phyloP scores from a whole-genome alignment of 225 moss, liverwort and hornwort genomes.

The Lunularia cruciata region DNA sequence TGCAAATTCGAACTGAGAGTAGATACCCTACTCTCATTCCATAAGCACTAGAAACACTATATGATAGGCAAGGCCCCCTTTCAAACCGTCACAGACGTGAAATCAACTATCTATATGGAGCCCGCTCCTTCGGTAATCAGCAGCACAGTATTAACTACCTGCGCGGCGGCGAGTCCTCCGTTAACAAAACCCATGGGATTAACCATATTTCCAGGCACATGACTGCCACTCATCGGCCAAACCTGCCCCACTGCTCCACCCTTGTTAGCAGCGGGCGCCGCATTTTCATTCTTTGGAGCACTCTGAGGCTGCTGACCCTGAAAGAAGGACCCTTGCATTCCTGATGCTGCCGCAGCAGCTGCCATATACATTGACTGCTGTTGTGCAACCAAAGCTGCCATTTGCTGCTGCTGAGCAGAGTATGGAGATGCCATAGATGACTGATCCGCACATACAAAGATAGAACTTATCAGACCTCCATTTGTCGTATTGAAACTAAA shows the following conservation, averaged over 20 bases:
- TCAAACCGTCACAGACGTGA: too few species aligned
- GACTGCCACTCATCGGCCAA: constrained; percentile 57
- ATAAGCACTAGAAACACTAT: too few species aligned
- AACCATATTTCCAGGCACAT: constrained; percentile 47
- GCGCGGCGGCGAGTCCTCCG: constrained; percentile 48
- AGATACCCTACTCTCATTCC: neutral
- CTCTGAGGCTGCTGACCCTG: constrained; percentile 46
- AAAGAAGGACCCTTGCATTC: constrained; percentile 51
- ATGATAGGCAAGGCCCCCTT: too few species aligned
- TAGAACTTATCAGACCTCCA: constrained; percentile 10
- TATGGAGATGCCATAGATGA: constrained; percentile 61
- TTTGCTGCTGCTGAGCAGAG: constrained; percentile 66
- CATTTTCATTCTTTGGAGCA: constrained; percentile 41
- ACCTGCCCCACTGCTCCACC: constrained; percentile 54
- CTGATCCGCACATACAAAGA: constrained; percentile 33
- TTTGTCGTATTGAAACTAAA: too few species aligned
- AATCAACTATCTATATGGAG: too few species aligned
- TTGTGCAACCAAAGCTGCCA: constrained; percentile 68
- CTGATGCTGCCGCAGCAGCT: constrained; percentile 64
- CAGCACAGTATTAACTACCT: constrained; percentile 34
- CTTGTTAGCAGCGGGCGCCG: constrained; percentile 34
- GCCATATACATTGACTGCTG: constrained; percentile 66
- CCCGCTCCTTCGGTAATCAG: neutral
- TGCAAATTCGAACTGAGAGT: neutral
- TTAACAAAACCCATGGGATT: constrained; percentile 51